Evolutionary conservation across 352 stramenopile species (phyloP), one percentile per base, ranked within the genome.

Genomic region (Phytophthora syringae): DNA sequence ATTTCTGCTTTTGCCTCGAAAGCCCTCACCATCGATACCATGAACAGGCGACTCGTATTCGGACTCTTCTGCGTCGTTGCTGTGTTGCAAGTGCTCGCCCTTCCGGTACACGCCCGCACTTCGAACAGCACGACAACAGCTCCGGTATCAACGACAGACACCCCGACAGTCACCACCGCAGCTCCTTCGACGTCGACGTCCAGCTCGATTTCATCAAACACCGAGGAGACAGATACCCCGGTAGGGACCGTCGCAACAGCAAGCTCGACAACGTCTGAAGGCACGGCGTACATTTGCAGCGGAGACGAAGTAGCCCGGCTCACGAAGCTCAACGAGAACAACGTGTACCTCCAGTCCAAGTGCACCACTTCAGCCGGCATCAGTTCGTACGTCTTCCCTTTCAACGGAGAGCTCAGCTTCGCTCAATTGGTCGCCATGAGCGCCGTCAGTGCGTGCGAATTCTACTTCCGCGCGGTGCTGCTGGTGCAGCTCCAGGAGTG

Each of bases 381-480:
- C 40, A 64, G n/a, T 42, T 63, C 42, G 10, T 78, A 78, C 52
- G 55, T 58, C 21, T 78, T 78, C 27, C 70, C 70, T 3, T 67
- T 75, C 24, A 75, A 72, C 34, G 70, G 70, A n/a, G 47, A 49
- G 65, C 52, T 75, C 39, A 62, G 55, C 27, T 75, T 70, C 24
- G 65, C 60, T 48, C 70, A 78, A 49, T 60, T 75, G 60, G 48
- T 72, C 30, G 60, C 70, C 22, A 72, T 78, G 70, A 67, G 70
- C 40, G 7, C 40, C 16, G 47, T 67, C 6, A 40, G 22, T 7
- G 48, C 64, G 45, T 78, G 70, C 10, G 32, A 56, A 16, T 62
- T 48, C 22, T 78, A 75, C 56, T 78, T 78, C 32, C 60, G 55
- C 12, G 70, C 54, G 24, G 70, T 78, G 52, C 36, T 78, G 21